phyloP scores from a whole-genome alignment of 164 flowering plant species.

The Aristolochia californica region DNA sequence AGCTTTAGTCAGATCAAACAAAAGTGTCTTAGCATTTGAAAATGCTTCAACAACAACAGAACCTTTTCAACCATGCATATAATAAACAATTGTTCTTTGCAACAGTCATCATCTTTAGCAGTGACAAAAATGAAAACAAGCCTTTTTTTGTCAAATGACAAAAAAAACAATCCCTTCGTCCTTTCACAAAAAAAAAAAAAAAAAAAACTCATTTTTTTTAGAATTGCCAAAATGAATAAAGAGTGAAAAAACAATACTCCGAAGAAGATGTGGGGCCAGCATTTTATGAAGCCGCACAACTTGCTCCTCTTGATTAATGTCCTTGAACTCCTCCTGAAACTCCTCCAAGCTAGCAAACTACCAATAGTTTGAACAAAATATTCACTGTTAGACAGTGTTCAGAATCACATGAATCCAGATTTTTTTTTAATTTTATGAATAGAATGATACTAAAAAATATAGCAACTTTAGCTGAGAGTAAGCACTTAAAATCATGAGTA shows the following conservation, averaged over 20 bases:
- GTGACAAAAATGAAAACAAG: too few relatives aligned
- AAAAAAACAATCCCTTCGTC: too few relatives aligned
- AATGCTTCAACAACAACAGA: too few relatives aligned
- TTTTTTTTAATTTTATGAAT: neutral
- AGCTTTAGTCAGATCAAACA: too few relatives aligned
- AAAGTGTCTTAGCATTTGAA: too few relatives aligned
- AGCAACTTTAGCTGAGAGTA: neutral
- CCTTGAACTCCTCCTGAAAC: slow-evolving; percentile 93
- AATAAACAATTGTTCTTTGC: too few relatives aligned
- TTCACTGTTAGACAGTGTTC: neutral
- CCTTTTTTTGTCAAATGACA: too few relatives aligned
- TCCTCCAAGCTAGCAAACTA: slow-evolving; percentile 96
- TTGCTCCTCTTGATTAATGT: slow-evolving; percentile 97
- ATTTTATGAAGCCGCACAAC: slow-evolving; percentile 90
- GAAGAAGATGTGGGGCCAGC: slow-evolving; percentile 95
- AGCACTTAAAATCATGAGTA: neutral
- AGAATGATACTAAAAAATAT: neutral
- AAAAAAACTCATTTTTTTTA: too few relatives aligned
- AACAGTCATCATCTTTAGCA: too few relatives aligned
- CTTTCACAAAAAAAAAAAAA: too few relatives aligned
- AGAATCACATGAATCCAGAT: neutral
- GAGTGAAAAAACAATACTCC: slow-evolving; percentile 37
- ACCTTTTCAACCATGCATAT: too few relatives aligned
- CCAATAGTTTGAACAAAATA: slow-evolving; percentile 13
- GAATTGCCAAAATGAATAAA: neutral